Evolutionary conservation across 352 stramenopile species (phyloP), one percentile per base, ranked within the genome.

Genomic region (Phytophthora agathidicida): DNA sequence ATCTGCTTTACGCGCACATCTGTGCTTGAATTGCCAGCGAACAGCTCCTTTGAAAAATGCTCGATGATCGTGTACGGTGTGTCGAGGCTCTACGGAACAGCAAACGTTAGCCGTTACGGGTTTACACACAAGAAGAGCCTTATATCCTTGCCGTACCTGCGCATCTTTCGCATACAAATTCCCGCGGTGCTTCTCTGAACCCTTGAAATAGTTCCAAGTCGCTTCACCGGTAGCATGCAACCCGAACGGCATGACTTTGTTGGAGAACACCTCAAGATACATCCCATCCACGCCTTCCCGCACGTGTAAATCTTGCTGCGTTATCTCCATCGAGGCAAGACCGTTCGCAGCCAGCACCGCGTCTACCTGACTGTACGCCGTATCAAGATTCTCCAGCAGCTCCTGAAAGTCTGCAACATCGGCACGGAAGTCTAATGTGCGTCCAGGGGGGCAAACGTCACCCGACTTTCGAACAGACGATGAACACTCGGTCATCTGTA

Each of bases 181-280:
- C 3, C 62, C 67, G 19, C 55, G 60, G 41, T 76, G 67, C 32
- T 75, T 75, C 38, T 70, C 56, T 2, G 58, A 58, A 16, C 67
- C 56, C 37, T 73, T 77, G 32, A 74, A 74, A n/a, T 73, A 61
- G 17, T 73, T 56, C 68, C 64, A 77, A 1, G 60, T 63, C n/a
- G 60, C 68, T 7, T 74, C 45, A 10, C 51, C 68, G 0, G 54
- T 68, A 17, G 43, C 28, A 31, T 65, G 47, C 24, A 77, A 19
- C 4, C 59, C 36, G 33, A 75, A 78, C 6, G 65, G 60, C 46
- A 75, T 61, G 9, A 63, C 43, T 20, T 73, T 72, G 47, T 60
- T 72, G 0, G 50, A 68, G 28, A 72, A 68, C 6, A 75, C 49
- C 27, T 78, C 65, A 20, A 78, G 36, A 22, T 65, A 63, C 55